Evolutionary conservation across 176 grass and related monocot genomes (phyloP).

Genomic region (Zoysia japonica): DNA sequence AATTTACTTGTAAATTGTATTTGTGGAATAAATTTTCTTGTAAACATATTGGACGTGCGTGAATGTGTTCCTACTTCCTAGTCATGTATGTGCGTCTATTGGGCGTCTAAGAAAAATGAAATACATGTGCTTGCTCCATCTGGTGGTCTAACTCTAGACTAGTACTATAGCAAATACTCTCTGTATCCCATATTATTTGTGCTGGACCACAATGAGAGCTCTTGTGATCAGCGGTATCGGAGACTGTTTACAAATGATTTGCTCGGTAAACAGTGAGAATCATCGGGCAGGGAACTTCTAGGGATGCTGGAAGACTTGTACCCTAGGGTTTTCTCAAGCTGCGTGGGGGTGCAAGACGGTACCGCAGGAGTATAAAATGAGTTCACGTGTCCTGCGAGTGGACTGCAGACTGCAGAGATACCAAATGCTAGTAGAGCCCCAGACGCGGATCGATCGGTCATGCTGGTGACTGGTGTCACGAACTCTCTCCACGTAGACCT

Average conservation of each 20-base stretch:
- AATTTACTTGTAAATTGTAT: too few relatives aligned
- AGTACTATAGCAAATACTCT: too few relatives aligned
- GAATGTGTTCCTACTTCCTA: too few relatives aligned
- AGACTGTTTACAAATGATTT: constrained; percentile 42
- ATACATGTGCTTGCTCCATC: too few relatives aligned
- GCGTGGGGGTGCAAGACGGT: not conserved
- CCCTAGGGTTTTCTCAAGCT: constrained; percentile 31
- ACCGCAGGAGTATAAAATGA: constrained; percentile 16
- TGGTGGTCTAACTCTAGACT: too few relatives aligned
- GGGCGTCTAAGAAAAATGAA: too few relatives aligned
- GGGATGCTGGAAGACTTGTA: constrained; percentile 51
- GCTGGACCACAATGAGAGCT: too few relatives aligned
- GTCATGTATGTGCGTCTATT: too few relatives aligned
- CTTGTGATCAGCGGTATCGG: too few relatives aligned
- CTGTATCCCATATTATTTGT: too few relatives aligned
- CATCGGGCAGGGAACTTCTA: constrained; percentile 42
- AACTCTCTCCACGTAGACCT: constrained; percentile 34
- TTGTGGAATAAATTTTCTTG: too few relatives aligned
- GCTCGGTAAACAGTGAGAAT: not conserved
- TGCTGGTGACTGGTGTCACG: constrained; percentile 1
- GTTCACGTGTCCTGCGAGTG: not conserved
- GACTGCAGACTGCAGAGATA: not conserved
- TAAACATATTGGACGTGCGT: too few relatives aligned
- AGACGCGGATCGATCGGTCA: constrained; percentile 26
- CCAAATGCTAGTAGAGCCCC: constrained; percentile 18